A percentile compares a stretch with the other conserved stretches of the same genome.
These are phyloP conservation scores for Sonneratia caseolaris DNA, from an alignment of 345 rosid genomes.

Conservation along the genomic window DNA sequence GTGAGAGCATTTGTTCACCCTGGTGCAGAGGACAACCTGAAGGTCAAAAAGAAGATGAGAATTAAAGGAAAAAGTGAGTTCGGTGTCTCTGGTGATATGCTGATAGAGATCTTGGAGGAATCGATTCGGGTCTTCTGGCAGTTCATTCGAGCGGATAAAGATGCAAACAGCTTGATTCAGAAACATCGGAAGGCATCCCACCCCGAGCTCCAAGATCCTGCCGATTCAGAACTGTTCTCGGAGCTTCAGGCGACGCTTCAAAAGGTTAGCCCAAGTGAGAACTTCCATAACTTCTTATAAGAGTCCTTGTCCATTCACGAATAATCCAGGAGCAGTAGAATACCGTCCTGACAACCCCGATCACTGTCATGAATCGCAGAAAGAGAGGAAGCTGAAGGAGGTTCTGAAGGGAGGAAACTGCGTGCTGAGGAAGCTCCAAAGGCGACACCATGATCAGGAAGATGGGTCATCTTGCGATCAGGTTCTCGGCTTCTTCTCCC, in stretches of 20 bases:
- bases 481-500: slow-evolving; percentile 68
- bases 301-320: background rate
- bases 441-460: slow-evolving; percentile 25
- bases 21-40: slow-evolving; percentile 59
- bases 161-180: slow-evolving; percentile 22
- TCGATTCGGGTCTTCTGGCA: slow-evolving; percentile 78
- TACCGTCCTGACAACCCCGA: background rate
- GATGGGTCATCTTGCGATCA: slow-evolving; percentile 28
- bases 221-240: slow-evolving; percentile 33
- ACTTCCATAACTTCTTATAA: background rate
- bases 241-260: slow-evolving; percentile 47
- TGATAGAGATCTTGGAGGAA: slow-evolving; percentile 84
- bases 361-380: slow-evolving; percentile 26
- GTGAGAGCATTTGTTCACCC: background rate
- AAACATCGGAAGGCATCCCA: slow-evolving; percentile 38
- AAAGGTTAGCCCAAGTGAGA: slow-evolving; percentile 31
- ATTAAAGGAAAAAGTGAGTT: slow-evolving; percentile 26
- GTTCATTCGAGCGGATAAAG: slow-evolving; percentile 71
- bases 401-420: slow-evolving; percentile 43
- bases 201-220: slow-evolving; percentile 50
- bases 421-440: slow-evolving; percentile 37
- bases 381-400: slow-evolving; percentile 57
- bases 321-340: background rate
- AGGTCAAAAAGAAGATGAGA: slow-evolving; percentile 39
- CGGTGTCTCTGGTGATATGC: slow-evolving; percentile 42